Evolutionary conservation across 805 yeast genomes (phyloP).

Genomic region (Candida odintsovae): DNA sequence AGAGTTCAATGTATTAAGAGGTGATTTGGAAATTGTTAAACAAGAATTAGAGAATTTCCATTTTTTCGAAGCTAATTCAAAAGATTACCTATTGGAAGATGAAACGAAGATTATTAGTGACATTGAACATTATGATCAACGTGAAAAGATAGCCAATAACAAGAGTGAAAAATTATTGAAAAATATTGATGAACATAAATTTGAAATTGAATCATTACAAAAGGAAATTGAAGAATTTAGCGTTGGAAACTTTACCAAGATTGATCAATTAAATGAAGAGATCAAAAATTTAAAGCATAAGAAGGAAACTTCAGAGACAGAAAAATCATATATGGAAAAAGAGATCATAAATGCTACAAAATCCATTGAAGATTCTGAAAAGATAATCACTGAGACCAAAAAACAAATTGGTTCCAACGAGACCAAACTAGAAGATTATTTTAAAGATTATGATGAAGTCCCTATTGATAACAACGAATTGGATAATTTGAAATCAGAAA

Average conservation of each 20-base stretch:
- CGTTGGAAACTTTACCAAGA: constrained; percentile 20
- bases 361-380: constrained; percentile 41
- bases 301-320: constrained; percentile 45
- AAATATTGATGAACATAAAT: constrained; percentile 21
- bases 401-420: constrained; percentile 8
- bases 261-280: constrained; percentile 41
- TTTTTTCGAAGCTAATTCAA: constrained; percentile 35
- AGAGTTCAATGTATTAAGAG: constrained; percentile 44
- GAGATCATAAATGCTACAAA: constrained; percentile 51
- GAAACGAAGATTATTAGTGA: constrained; percentile 41
- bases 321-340: constrained; percentile 54
- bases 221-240: constrained; percentile 24
- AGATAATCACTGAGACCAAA: constrained; percentile 23
- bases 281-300: constrained; percentile 38
- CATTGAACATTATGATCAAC: constrained; percentile 32
- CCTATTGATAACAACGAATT: constrained; percentile 11
- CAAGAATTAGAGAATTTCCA: constrained; percentile 42
- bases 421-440: constrained; percentile 12
- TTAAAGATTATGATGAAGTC: constrained; percentile 14
- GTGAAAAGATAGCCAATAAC: constrained; percentile 26
- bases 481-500: constrained; percentile 8
- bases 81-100: constrained; percentile 38
- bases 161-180: constrained; percentile 25
- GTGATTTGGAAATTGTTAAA: constrained; percentile 36
- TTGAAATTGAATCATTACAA: constrained; percentile 24